These are phyloP conservation scores for Sonneratia caseolaris DNA, from an alignment of 345 rosid genomes.

Conservation along the genomic window DNA sequence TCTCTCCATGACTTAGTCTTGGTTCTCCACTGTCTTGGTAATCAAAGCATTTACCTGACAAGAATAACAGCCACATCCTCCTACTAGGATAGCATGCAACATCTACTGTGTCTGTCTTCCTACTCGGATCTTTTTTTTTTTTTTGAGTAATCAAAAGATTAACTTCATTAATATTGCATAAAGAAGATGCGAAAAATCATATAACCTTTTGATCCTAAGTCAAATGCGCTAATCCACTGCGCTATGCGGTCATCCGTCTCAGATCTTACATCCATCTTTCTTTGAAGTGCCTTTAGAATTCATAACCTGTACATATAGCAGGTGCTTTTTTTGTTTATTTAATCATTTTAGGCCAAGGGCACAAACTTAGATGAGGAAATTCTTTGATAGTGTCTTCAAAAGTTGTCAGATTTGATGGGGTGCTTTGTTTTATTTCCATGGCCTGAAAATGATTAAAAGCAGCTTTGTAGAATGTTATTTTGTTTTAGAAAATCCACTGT, in stretches of 20 bases:
- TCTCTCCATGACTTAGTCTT: neutral
- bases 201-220: slow-evolving; percentile 99
- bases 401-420: neutral
- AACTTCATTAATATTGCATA: too few relatives aligned
- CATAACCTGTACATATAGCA: neutral
- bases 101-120: too few relatives aligned
- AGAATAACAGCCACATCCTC: neutral
- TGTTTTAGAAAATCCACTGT: neutral
- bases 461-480: neutral
- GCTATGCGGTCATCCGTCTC: slow-evolving; percentile 61
- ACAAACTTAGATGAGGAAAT: too few relatives aligned
- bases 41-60: neutral
- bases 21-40: neutral
- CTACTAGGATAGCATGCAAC: neutral
- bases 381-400: too few relatives aligned
- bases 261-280: neutral
- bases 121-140: too few relatives aligned
- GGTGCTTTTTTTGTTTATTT: neutral
- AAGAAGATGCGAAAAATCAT: too few relatives aligned
- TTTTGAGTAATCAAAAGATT: too few relatives aligned
- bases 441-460: neutral
- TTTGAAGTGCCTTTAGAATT: neutral
- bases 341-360: neutral
- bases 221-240: slow-evolving; percentile 99
- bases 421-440: neutral